Base-by-base conservation (phyloP, 2,329 filamentous ascomycete genomes). In the Spiromastix sp. region DNA sequence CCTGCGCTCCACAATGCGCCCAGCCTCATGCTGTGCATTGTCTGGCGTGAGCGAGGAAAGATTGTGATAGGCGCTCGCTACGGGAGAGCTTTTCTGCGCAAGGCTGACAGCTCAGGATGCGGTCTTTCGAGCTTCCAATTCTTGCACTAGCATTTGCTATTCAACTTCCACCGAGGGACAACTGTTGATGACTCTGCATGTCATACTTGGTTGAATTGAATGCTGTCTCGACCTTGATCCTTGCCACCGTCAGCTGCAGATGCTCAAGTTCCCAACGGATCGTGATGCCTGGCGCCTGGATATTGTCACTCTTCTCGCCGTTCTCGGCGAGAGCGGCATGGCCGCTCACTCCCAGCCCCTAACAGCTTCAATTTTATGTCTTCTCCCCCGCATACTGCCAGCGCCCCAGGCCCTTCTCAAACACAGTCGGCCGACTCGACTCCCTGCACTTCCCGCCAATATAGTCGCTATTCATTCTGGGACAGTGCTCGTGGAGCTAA, bases 401-500 rank as follows among this genome's bases (percentile, higher is more conserved):
- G 75, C 75, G 1, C 74, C 75, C 1, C 74, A 79, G 53, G 71
- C 71, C 30, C 62, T 79, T n/a, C 58, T 79, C 30, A 72, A 72
- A 39, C 65, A 72, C 7, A 58, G 62, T 15, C 67, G 74, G 2
- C 72, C 72, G 5, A 60, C 59, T 18, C 66, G 73, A 29, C 66
- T 79, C 48, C 74, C 74, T 29, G 66, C 71, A 42, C 64, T 66
- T 11, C 59, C 63, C 11, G 71, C 71, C 26, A 66, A 66, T 35
- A 70, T 77, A 48, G 66, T 68, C 2, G 74, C 74, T n/a, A 71
- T 77, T 6, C 65, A 71, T 43, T 73, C 67, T 40, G 74, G 74
- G 31, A 68, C 67, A 3, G 59, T 64, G 2, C 62, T 75, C 18
- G 64, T 68, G 37, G 66, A 69, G 1, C 66, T 77, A 4, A 73